Evolutionary conservation across 1,284 basidiomycete species (phyloP).

Genomic region (Apiotrichum gracile): DNA sequence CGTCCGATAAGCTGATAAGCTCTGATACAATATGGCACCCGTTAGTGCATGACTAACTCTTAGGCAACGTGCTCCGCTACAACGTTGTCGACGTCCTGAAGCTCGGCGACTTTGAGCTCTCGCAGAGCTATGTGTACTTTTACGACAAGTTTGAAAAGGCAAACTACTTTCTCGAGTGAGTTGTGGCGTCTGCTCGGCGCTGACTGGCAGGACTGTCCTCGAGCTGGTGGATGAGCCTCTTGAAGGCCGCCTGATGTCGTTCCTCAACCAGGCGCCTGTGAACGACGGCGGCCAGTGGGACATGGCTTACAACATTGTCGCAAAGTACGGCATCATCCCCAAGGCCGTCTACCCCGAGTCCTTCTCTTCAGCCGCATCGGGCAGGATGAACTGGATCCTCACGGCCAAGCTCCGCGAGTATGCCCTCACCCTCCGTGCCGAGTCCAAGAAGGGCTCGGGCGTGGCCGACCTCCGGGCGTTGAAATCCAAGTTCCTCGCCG

Average conservation of each 20-base stretch:
- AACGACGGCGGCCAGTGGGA: slow-evolving; percentile 94
- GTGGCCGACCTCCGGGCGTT: slow-evolving; percentile 46
- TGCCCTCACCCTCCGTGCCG: slow-evolving; percentile 65
- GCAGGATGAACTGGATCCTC: slow-evolving; percentile 68
- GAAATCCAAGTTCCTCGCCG: slow-evolving; percentile 77
- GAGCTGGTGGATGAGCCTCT: slow-evolving; percentile 72
- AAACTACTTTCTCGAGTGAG: slow-evolving; percentile 82
- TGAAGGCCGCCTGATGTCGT: slow-evolving; percentile 72
- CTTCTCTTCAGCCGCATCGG: slow-evolving; percentile 68
- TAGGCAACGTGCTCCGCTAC: slow-evolving; percentile 70
- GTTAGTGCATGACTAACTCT: slow-evolving; percentile 14
- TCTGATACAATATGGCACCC: too few species aligned
- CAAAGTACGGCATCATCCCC: slow-evolving; percentile 74
- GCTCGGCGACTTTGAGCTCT: slow-evolving; percentile 79
- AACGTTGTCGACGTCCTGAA: slow-evolving; percentile 78
- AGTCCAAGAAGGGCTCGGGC: slow-evolving; percentile 1
- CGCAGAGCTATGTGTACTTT: slow-evolving; percentile 83
- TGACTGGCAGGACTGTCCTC: slow-evolving; percentile 54
- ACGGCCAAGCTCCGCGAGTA: slow-evolving; percentile 89
- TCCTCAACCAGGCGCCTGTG: slow-evolving; percentile 70
- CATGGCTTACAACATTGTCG: slow-evolving; percentile 84
- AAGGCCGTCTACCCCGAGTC: slow-evolving; percentile 80
- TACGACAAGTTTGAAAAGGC: slow-evolving; percentile 93
- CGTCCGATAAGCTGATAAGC: too few species aligned
- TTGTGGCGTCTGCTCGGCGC: slow-evolving; percentile 9